These are phyloP conservation scores for Pichia sp. DNA, from an alignment of 1,139 yeast species.

Conservation along the genomic window DNA sequence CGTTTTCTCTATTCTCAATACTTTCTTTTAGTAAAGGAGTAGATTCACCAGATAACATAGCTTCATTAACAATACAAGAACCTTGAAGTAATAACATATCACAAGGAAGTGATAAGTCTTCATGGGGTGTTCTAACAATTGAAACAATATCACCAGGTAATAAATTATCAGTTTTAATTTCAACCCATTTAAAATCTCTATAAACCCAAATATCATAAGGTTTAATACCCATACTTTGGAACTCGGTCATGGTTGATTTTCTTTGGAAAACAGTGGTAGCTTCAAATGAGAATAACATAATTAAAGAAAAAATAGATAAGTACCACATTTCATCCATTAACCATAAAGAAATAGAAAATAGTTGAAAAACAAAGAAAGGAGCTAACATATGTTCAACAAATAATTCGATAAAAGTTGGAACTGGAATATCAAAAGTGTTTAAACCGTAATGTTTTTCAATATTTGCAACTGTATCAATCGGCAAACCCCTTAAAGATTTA, in stretches of 20 bases:
- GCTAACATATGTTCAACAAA: conserved; percentile 98
- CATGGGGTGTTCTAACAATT: conserved; percentile 70
- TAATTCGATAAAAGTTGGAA: conserved; percentile 84
- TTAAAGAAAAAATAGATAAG: conserved; percentile 81
- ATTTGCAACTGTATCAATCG: conserved; percentile 36
- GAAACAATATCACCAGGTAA: conserved; percentile 93
- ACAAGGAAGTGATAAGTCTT: conserved; percentile 94
- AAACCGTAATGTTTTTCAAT: conserved; percentile 64
- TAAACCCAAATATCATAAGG: conserved; percentile 74
- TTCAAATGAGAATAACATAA: conserved; percentile 91
- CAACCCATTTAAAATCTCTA: conserved; percentile 66
- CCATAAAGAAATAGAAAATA: conserved; percentile 95
- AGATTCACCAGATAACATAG: conserved; percentile 63
- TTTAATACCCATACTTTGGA: conserved; percentile 95
- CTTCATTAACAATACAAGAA: conserved; percentile 86
- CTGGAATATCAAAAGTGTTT: conserved; percentile 88
- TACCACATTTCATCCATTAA: conserved; percentile 97
- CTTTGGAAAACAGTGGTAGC: conserved; percentile 94
- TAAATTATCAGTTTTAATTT: conserved; percentile 64
- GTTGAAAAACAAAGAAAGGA: conserved; percentile 94
- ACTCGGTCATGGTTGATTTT: conserved; percentile 88
- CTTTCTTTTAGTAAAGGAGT: conserved; percentile 95
- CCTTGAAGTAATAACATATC: conserved; percentile 83
- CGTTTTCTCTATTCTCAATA: conserved; percentile 69
- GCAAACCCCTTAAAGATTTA: conserved; percentile 58